Evolutionary conservation across 257 asterid genomes (phyloP), one percentile per base, ranked within the genome.

Genomic region (Nicotiana noctiflora): DNA sequence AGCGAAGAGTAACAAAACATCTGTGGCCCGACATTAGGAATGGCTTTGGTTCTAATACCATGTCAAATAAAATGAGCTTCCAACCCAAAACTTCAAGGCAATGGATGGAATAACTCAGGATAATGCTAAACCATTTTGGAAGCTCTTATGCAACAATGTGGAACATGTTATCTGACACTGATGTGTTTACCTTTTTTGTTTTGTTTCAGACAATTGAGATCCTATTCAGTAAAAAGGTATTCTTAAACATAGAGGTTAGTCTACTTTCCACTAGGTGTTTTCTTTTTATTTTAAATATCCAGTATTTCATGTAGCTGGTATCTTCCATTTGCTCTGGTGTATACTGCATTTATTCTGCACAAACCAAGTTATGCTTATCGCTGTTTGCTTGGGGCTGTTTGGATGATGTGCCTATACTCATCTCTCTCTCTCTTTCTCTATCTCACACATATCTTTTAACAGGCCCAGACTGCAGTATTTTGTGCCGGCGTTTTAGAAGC

Each of bases 161-260:
- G 21, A 0, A 44, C 51, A 27, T 57, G 77, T 49, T 59, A 14
- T 21, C 31, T 67, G 51, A 23, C 46, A 18, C 61, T 70, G 44
- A 64, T 63, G 11, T 63, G 23, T 79, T 70, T 57, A 64, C 10
- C n/a, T 12, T 70, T 18, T 13, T 12, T 75, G 75, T 82, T 88
- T 56, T 85, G 3, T 88, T 85, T 76, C 97, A 95, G 99, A 95
- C 99, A 40, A 87, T 92, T 17, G 97, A 93, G 91, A 93, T 91
- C 82, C 98, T 96, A 60, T 89, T 94, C 92, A 92, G 98, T 90
- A 89, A 89, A 85, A 91, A 85, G 91, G 51, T 90, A 63, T 86
- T 95, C 85, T 82, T 95, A 86, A 81, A 86, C 88, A 86, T 91
- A 95, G 93, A 92, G 99, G 99, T 95, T 70, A 90, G 96, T 90